Evolutionary conservation across 2,329 filamentous ascomycete species (phyloP).

Genomic region (Apiospora rasikravindrae): DNA sequence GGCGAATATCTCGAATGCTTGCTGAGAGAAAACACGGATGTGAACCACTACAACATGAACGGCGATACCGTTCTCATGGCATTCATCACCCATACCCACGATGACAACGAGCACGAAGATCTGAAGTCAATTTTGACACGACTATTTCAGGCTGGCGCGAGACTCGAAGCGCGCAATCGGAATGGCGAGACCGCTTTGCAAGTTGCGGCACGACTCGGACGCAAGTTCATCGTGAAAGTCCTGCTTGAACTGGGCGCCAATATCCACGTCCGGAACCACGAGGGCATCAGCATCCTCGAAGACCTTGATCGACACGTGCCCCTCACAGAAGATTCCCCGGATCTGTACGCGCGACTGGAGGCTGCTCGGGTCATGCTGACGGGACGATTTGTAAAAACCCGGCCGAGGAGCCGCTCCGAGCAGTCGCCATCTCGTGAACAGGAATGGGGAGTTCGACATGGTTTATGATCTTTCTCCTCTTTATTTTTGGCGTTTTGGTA

Average conservation of each 20-base stretch:
- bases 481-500: not conserved
- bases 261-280: conserved; percentile 51
- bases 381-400: conserved; percentile 35
- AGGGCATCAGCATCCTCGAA: conserved; percentile 51
- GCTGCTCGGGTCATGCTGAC: conserved; percentile 53
- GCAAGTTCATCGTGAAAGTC: conserved; percentile 56
- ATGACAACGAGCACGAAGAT: conserved; percentile 51
- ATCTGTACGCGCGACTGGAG: conserved; percentile 48
- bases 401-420: not conserved
- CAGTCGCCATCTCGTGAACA: not conserved
- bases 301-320: conserved; percentile 49
- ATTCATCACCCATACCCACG: conserved; percentile 54
- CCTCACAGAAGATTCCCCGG: conserved; percentile 37
- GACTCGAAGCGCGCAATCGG: conserved; percentile 57
- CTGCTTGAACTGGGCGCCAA: conserved; percentile 54
- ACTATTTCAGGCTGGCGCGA: conserved; percentile 49
- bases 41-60: conserved; percentile 57
- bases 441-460: not conserved
- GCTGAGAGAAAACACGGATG: conserved; percentile 47
- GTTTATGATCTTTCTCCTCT: not conserved
- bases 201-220: conserved; percentile 57
- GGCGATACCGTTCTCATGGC: conserved; percentile 63
- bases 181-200: conserved; percentile 61
- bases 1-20: conserved; percentile 36
- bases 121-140: conserved; percentile 50